Conservation (phyloP, 805 yeast genomes). For the Nakazawaea siamensis region DNA sequence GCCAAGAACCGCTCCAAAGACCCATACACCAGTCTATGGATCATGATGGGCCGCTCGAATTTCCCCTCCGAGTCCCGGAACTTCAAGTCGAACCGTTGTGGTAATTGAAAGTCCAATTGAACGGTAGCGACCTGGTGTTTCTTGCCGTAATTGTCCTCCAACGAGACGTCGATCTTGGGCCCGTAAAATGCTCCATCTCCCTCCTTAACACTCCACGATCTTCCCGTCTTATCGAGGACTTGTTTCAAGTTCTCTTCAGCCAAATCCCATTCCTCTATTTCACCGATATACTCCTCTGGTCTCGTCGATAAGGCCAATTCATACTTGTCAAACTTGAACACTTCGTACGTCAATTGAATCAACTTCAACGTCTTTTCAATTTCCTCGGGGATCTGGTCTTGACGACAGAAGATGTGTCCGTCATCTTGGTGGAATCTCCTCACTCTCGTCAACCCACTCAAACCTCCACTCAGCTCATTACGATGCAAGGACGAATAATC, state of each 20-base stretch:
- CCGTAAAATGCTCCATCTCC: slow-evolving; percentile 99
- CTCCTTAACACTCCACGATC: slow-evolving; percentile 60
- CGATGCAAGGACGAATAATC: slow-evolving; percentile 92
- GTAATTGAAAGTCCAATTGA: slow-evolving; percentile 92
- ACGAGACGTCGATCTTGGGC: slow-evolving; percentile 85
- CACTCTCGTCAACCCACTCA: slow-evolving; percentile 87
- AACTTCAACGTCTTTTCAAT: slow-evolving; percentile 64
- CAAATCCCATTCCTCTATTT: slow-evolving; percentile 63
- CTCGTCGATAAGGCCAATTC: slow-evolving; percentile 75
- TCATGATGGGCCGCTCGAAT: slow-evolving; percentile 75
- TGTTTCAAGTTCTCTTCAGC: slow-evolving; percentile 65
- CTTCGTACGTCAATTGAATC: slow-evolving; percentile 64
- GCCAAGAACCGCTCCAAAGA: slow-evolving; percentile 92
- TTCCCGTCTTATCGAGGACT: slow-evolving; percentile 45
- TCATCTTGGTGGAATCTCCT: slow-evolving; percentile 97
- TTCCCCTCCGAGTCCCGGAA: slow-evolving; percentile 49
- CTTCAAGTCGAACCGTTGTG: slow-evolving; percentile 69
- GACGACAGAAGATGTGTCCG: slow-evolving; percentile 89
- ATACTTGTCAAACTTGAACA: slow-evolving; percentile 54
- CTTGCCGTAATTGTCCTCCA: slow-evolving; percentile 73
- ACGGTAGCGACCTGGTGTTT: slow-evolving; percentile 92
- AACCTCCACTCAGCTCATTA: slow-evolving; percentile 91
- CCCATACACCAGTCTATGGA: slow-evolving; percentile 94
- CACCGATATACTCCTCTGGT: slow-evolving; percentile 75
- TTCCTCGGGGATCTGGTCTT: slow-evolving; percentile 67